Percentiles rank a stretch among this genome's conserved stretches.
Evolutionary conservation across 2,329 filamentous ascomycete genomes (phyloP).

Genomic region (Fusarium humuli): DNA sequence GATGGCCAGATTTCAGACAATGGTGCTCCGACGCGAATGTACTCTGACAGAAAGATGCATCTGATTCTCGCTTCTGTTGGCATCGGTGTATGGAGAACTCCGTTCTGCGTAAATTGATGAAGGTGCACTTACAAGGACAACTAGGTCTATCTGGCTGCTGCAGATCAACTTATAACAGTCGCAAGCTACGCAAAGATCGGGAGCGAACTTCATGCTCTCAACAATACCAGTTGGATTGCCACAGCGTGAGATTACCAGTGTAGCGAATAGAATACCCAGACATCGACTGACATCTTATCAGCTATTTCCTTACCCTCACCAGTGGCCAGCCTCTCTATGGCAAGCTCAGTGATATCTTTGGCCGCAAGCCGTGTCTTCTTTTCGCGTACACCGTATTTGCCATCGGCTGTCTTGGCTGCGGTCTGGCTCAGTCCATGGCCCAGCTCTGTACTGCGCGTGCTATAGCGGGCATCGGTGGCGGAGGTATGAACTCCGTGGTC

Average conservation of each 20-base stretch:
- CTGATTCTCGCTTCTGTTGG: conserved; percentile 54
- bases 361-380: conserved; percentile 73
- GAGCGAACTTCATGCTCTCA: conserved; percentile 78
- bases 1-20: conserved; percentile 16
- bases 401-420: conserved; percentile 72
- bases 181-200: conserved; percentile 84
- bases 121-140: conserved; percentile 4
- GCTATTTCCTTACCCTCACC: conserved; percentile 79
- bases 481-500: conserved; percentile 77
- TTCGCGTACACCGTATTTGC: conserved; percentile 74
- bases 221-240: conserved; percentile 81
- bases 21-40: conserved; percentile 7
- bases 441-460: conserved; percentile 73
- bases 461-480: conserved; percentile 70
- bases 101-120: not conserved
- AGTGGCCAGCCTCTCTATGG: conserved; percentile 81
- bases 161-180: conserved; percentile 82
- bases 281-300: conserved; percentile 41
- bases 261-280: not conserved
- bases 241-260: conserved; percentile 50
- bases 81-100: conserved; percentile 49
- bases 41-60: conserved; percentile 52
- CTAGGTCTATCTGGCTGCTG: conserved; percentile 77
- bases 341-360: conserved; percentile 77
- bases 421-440: conserved; percentile 70